Evolutionary conservation across 164 flowering plant species (phyloP), one percentile per base, ranked within the genome.

Genomic region (Brasenia schreberi): DNA sequence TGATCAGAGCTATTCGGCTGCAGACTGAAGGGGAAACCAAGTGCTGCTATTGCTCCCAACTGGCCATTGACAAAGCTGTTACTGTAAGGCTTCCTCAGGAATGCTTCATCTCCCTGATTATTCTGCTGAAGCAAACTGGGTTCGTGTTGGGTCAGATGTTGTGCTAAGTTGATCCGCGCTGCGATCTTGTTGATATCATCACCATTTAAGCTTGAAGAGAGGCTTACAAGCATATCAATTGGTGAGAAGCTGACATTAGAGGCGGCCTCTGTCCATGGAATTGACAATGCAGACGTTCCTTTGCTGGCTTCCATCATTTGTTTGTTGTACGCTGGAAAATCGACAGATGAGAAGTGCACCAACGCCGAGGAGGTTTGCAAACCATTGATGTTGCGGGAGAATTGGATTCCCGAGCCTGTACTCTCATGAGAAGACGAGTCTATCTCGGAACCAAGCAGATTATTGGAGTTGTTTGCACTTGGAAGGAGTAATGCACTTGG

Each of bases 21-120:
- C 80, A 85, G 77, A 64, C 74, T 81, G 72, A 86, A 85, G 10
- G 93, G 93, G 67, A 86, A 83, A 61, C 79, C 84, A 27, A 83
- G 62, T 14, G 88, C 73, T 67, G 82, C 80, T 85, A 78, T 52
- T 79, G 80, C 62, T 69, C 67, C 66, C 68, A 67, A 58, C 60
- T 58, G 6, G 19, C 74, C 39, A 33, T 33, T 33, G 7, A 73
- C 75, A 10, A 45, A 59, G 11, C 4, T 19, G 53, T 66, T 66
- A 23, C 66, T 52, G 66, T 71, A 72, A 12, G 17, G 39, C 39
- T 33, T 33, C 39, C 39, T 81, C 14, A 65, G 64, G 49, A 71
- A 74, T 10, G 63, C 69, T 45, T 78, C 87, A 17, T 75, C 74
- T 58, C 75, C 82, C 39, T 63, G 76, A 18, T 42, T 33, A 2